Percentiles rank a stretch among this genome's conserved stretches.
phyloP scores from a whole-genome alignment of 176 grass and related monocot species.

The Musa itinerans region DNA sequence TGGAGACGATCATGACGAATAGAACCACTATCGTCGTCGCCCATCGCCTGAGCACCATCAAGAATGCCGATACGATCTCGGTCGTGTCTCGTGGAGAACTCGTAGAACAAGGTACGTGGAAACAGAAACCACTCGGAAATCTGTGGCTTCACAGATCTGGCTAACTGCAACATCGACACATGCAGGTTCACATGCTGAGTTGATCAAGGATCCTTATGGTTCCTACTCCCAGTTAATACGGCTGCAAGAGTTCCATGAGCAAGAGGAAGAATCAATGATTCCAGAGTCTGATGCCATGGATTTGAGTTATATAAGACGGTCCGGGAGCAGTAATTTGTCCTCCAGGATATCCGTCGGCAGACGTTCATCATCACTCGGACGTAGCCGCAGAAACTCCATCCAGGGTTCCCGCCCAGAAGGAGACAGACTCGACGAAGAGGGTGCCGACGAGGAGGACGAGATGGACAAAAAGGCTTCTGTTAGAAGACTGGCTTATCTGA shows the following conservation, averaged over 20 bases:
- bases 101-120: constrained; percentile 51
- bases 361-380: constrained; percentile 9
- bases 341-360: constrained; percentile 35
- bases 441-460: background rate
- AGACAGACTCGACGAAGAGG: background rate
- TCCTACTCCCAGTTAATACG: constrained; percentile 58
- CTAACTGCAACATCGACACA: background rate
- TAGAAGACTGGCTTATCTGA: background rate
- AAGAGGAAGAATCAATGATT: constrained; percentile 14
- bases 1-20: constrained; percentile 50
- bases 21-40: constrained; percentile 63
- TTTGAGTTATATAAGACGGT: constrained; percentile 16
- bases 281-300: no score
- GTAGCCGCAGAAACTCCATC: background rate
- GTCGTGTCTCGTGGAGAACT: constrained; percentile 55
- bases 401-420: background rate
- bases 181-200: constrained; percentile 51
- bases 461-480: background rate
- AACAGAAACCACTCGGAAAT: constrained; percentile 6
- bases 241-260: constrained; percentile 36
- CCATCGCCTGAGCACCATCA: constrained; percentile 55
- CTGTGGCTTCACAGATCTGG: background rate
- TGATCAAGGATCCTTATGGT: constrained; percentile 48
- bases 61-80: constrained; percentile 61
- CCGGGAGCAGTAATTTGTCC: constrained; percentile 26